phyloP scores from a whole-genome alignment of 306 rosid genomes.

The Oemleria cerasiformis region DNA sequence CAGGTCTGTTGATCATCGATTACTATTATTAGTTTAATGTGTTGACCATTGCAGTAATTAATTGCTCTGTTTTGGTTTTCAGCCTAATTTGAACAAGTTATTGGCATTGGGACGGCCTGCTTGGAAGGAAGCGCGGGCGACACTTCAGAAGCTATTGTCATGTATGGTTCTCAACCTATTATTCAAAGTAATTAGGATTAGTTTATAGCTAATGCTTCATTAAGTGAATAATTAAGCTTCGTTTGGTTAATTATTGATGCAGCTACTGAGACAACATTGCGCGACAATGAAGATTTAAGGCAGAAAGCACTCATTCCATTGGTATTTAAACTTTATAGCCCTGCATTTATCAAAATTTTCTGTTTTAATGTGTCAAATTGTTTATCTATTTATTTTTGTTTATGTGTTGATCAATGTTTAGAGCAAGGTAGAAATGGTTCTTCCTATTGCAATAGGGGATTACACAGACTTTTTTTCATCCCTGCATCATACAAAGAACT shows the following conservation, averaged over 20 bases:
- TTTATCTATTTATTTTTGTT: neutral
- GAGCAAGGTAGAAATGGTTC: slow-evolving; percentile 67
- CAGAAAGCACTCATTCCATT: slow-evolving; percentile 61
- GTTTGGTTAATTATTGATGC: slow-evolving; percentile 31
- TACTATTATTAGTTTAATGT: neutral
- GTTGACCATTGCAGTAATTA: neutral
- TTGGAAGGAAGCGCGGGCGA: slow-evolving; percentile 95
- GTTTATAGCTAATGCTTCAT: neutral
- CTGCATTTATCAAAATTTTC: neutral
- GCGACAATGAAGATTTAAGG: slow-evolving; percentile 70
- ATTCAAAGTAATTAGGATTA: neutral
- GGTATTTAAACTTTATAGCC: slow-evolving; percentile 45
- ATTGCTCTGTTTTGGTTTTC: slow-evolving; percentile 18
- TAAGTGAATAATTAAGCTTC: slow-evolving; percentile 1
- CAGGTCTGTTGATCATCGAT: slow-evolving; percentile 42
- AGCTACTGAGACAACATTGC: slow-evolving; percentile 73
- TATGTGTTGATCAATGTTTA: slow-evolving; percentile 33
- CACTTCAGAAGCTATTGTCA: slow-evolving; percentile 81
- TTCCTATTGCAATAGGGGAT: slow-evolving; percentile 83
- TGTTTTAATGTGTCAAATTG: neutral
- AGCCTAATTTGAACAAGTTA: slow-evolving; percentile 85
- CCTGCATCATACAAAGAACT: slow-evolving; percentile 76
- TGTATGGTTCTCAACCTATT: slow-evolving; percentile 33
- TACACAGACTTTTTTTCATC: slow-evolving; percentile 90
- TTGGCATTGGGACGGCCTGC: slow-evolving; percentile 88